Percentiles rank a stretch among this genome's conserved stretches.
These are phyloP conservation scores for Gossypium australe DNA, from an alignment of 345 rosid genomes.

Conservation along the genomic window DNA sequence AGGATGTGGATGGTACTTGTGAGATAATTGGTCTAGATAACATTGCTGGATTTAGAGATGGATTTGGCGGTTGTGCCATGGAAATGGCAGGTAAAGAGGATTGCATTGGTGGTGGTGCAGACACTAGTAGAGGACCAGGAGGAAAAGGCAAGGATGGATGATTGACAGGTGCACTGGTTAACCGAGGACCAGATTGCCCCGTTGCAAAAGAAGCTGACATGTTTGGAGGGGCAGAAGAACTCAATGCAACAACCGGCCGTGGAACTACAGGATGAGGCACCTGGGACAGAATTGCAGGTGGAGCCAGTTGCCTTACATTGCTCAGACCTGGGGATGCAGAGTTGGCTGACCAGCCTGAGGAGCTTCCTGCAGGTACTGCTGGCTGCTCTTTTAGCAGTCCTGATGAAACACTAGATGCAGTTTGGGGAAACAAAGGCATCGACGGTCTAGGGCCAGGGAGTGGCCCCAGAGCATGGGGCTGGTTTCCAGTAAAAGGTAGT, in stretches of 20 bases:
- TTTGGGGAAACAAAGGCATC: conserved; percentile 33
- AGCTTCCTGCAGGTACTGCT: conserved; percentile 27
- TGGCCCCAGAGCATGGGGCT: conserved; percentile 32
- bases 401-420: conserved; percentile 26
- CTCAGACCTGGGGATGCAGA: conserved; percentile 22
- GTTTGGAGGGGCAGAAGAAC: neutral
- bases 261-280: conserved; percentile 32
- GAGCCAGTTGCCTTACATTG: conserved; percentile 37
- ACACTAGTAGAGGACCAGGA: conserved; percentile 24
- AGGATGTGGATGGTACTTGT: conserved; percentile 25
- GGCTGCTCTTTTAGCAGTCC: conserved; percentile 33
- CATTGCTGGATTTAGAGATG: conserved; percentile 15
- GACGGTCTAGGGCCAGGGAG: conserved; percentile 30
- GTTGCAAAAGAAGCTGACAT: neutral
- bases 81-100: conserved; percentile 16
- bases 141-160: conserved; percentile 29
- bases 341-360: conserved; percentile 34
- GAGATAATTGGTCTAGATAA: conserved; percentile 15
- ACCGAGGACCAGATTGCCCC: conserved; percentile 20
- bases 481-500: conserved; percentile 36
- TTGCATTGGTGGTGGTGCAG: conserved; percentile 27
- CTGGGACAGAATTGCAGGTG: conserved; percentile 32
- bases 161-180: conserved; percentile 27
- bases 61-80: conserved; percentile 13
- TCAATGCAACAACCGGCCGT: conserved; percentile 30